These are phyloP conservation scores for Myrica gale DNA, from an alignment of 306 rosid species.

Conservation along the genomic window DNA sequence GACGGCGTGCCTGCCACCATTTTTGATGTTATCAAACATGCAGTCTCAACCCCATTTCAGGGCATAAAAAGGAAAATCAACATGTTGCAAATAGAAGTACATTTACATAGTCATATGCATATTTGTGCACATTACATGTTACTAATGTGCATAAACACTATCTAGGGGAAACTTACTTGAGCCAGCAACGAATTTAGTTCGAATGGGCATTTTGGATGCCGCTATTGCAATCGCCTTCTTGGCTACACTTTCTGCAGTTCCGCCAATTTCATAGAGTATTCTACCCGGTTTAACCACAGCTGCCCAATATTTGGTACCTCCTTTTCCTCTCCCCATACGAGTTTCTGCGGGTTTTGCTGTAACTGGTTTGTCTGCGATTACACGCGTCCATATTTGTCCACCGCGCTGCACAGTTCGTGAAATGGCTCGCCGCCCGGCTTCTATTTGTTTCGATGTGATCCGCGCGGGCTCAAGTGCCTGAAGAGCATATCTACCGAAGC, in stretches of 20 bases:
- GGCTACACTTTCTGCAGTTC: neutral
- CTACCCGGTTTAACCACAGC: neutral
- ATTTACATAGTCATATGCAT: too few relatives aligned
- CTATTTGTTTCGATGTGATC: neutral
- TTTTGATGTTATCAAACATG: neutral
- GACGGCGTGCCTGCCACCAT: neutral
- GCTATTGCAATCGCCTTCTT: neutral
- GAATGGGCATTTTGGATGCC: neutral
- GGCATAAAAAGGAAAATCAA: too few relatives aligned
- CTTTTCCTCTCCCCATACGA: slow-evolving; percentile 4
- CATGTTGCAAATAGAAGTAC: too few relatives aligned
- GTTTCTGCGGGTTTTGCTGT: slow-evolving; percentile 1
- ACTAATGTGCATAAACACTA: neutral
- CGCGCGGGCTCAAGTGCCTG: neutral
- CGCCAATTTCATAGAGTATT: slow-evolving; percentile 1
- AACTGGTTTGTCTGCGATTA: neutral
- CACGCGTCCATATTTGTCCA: neutral
- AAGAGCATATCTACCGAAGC: neutral
- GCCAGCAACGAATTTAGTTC: neutral
- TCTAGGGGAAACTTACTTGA: neutral
- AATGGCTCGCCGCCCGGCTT: neutral
- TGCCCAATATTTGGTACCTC: slow-evolving; percentile 2
- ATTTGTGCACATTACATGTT: neutral
- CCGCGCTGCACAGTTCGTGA: neutral
- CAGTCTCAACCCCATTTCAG: neutral